Evolutionary conservation across 225 moss, liverwort and hornwort species (phyloP).

Genomic region (Sphagnum contortum): DNA sequence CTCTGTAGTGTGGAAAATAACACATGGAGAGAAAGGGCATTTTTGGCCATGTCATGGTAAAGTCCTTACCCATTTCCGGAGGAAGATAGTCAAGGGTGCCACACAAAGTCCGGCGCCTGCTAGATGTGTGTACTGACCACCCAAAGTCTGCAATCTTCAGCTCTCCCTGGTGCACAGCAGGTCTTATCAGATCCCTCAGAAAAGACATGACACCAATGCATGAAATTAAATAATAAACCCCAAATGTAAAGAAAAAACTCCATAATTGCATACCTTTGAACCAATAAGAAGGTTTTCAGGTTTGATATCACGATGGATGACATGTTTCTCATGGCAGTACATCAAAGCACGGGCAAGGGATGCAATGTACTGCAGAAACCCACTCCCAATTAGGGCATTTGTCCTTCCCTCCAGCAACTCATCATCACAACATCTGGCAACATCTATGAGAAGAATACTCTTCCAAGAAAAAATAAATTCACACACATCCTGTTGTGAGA

Average conservation of each 20-base stretch:
- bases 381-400: too few relatives aligned
- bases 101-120: slow-evolving; percentile 78
- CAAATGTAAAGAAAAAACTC: background rate
- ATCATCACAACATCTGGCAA: too few relatives aligned
- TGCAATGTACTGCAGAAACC: slow-evolving; percentile 33
- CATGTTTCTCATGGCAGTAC: slow-evolving; percentile 53
- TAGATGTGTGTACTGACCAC: slow-evolving; percentile 90
- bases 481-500: too few relatives aligned
- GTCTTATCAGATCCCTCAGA: slow-evolving; percentile 33
- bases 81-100: slow-evolving; percentile 95
- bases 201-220: background rate
- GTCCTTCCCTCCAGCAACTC: too few relatives aligned
- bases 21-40: background rate
- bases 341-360: slow-evolving; percentile 42
- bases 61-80: slow-evolving; percentile 88
- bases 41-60: background rate
- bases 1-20: background rate
- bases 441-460: too few relatives aligned
- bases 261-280: slow-evolving; percentile 18
- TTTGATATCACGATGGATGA: slow-evolving; percentile 52
- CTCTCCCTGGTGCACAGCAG: slow-evolving; percentile 66
- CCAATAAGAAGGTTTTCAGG: slow-evolving; percentile 45
- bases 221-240: background rate
- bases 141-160: slow-evolving; percentile 98
- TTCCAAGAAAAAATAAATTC: too few relatives aligned